Evolutionary conservation across 805 yeast species (phyloP).

Genomic region (Komagataella kurtzmanii): DNA sequence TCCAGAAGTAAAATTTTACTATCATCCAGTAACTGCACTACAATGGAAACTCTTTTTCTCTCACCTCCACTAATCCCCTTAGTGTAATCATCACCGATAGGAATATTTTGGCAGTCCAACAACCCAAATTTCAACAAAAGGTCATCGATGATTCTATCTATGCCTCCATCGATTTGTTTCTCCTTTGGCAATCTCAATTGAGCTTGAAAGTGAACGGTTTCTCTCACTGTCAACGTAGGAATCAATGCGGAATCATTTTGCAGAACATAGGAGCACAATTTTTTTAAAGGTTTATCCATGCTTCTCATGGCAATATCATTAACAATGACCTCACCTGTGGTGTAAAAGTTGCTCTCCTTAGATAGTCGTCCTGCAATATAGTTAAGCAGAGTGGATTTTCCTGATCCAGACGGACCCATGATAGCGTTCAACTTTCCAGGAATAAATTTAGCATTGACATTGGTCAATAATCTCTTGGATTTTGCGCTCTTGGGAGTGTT

Average conservation of each 20-base stretch:
- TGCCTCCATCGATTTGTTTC: slow-evolving; percentile 7
- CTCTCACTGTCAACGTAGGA: slow-evolving; percentile 58
- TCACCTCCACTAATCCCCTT: slow-evolving; percentile 61
- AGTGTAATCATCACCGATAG: slow-evolving; percentile 36
- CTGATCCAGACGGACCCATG: slow-evolving; percentile 64
- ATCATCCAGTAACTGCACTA: slow-evolving; percentile 51
- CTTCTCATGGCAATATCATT: slow-evolving; percentile 18
- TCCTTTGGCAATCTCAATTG: slow-evolving; percentile 30
- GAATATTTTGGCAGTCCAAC: slow-evolving; percentile 53
- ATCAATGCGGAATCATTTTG: slow-evolving; percentile 59
- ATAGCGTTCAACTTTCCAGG: slow-evolving; percentile 46
- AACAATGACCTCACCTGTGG: slow-evolving; percentile 24
- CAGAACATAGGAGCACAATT: slow-evolving; percentile 52
- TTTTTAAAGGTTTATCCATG: slow-evolving; percentile 12
- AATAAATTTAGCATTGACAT: slow-evolving; percentile 31
- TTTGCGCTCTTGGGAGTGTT: neutral
- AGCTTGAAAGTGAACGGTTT: slow-evolving; percentile 57
- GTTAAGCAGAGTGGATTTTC: slow-evolving; percentile 49
- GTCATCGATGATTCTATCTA: slow-evolving; percentile 24
- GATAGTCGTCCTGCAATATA: slow-evolving; percentile 38
- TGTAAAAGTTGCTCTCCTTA: slow-evolving; percentile 2
- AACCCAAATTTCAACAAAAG: slow-evolving; percentile 46
- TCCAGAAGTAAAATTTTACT: slow-evolving; percentile 57
- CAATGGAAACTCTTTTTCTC: slow-evolving; percentile 62
- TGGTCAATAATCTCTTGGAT: slow-evolving; percentile 12